A percentile compares a stretch with the other conserved stretches of the same genome.
These are phyloP conservation scores for Krasilnikovozyma curviuscula DNA, from an alignment of 768 basidiomycete genomes.

Conservation along the genomic window DNA sequence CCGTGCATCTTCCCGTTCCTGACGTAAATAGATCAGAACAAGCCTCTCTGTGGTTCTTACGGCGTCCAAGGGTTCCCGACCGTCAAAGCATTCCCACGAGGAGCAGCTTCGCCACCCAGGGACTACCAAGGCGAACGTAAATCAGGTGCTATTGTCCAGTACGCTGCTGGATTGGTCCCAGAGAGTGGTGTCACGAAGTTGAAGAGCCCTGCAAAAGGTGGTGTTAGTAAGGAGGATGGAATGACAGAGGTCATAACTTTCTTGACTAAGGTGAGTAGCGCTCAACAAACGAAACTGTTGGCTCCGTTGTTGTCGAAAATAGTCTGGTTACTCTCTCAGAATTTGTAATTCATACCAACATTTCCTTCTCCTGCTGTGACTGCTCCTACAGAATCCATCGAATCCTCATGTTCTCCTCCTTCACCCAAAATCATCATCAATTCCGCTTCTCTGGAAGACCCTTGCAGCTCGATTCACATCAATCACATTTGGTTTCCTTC, in stretches of 20 bases:
- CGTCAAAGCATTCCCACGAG: conserved; percentile 72
- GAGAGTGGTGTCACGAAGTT: conserved; percentile 44
- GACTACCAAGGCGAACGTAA: conserved; percentile 55
- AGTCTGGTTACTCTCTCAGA: neutral
- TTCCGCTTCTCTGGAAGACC: conserved; percentile 28
- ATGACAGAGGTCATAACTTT: conserved; percentile 44
- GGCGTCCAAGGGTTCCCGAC: conserved; percentile 82
- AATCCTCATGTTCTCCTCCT: conserved; percentile 25
- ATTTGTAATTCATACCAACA: neutral
- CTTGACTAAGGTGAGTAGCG: conserved; percentile 42
- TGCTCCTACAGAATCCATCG: conserved; percentile 19
- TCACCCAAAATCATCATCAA: conserved; percentile 23
- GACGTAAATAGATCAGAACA: conserved; percentile 34
- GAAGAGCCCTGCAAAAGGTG: conserved; percentile 18
- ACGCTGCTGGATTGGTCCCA: conserved; percentile 53
- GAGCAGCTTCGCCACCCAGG: conserved; percentile 41
- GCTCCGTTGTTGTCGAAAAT: neutral
- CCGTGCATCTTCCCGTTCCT: neutral
- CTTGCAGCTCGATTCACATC: conserved; percentile 31
- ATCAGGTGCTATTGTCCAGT: conserved; percentile 52
- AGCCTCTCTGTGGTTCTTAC: conserved; percentile 60
- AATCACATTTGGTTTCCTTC: conserved; percentile 49
- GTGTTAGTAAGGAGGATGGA: conserved; percentile 19
- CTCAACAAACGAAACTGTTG: neutral
- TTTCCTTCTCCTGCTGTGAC: conserved; percentile 12